Conservation (phyloP, 1,284 basidiomycete genomes). For the Sanghuangporus sanghuang region DNA sequence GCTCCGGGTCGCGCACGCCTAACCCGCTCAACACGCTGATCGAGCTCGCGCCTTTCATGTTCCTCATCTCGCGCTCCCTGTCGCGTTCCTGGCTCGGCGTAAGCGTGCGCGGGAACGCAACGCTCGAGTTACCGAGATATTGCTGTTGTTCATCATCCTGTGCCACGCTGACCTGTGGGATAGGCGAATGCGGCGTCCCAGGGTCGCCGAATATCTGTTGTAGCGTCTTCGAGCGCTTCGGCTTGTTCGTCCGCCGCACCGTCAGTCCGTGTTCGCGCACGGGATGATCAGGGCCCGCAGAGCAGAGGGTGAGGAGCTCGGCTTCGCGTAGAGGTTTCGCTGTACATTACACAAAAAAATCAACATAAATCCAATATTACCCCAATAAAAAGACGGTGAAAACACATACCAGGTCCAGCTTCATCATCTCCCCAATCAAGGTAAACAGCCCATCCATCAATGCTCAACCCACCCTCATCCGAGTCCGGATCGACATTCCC, state of each 20-base stretch:
- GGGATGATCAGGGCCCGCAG: constrained; percentile 75
- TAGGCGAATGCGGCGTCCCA: constrained; percentile 27
- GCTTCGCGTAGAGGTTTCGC: constrained; percentile 71
- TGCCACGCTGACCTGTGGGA: constrained; percentile 22
- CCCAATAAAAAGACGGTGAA: background rate
- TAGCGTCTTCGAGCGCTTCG: constrained; percentile 42
- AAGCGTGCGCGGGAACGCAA: constrained; percentile 18
- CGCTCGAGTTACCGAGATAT: constrained; percentile 23
- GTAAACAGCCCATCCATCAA: constrained; percentile 88
- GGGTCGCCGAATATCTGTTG: constrained; percentile 57
- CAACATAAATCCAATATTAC: background rate
- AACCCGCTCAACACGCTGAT: constrained; percentile 93
- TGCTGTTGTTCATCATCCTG: constrained; percentile 30
- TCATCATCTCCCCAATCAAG: constrained; percentile 54
- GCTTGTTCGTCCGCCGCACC: constrained; percentile 49
- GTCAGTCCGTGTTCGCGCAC: constrained; percentile 81
- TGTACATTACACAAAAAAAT: constrained; percentile 32
- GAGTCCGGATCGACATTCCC: constrained; percentile 50
- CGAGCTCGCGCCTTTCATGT: constrained; percentile 88
- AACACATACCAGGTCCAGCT: constrained; percentile 42
- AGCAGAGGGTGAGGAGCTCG: constrained; percentile 83
- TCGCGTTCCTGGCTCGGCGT: constrained; percentile 18
- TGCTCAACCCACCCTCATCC: constrained; percentile 62
- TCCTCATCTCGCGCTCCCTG: constrained; percentile 40
- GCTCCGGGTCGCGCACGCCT: constrained; percentile 72